phyloP scores from a whole-genome alignment of 495 filamentous ascomycete genomes.

The Penicillium flavigenum region DNA sequence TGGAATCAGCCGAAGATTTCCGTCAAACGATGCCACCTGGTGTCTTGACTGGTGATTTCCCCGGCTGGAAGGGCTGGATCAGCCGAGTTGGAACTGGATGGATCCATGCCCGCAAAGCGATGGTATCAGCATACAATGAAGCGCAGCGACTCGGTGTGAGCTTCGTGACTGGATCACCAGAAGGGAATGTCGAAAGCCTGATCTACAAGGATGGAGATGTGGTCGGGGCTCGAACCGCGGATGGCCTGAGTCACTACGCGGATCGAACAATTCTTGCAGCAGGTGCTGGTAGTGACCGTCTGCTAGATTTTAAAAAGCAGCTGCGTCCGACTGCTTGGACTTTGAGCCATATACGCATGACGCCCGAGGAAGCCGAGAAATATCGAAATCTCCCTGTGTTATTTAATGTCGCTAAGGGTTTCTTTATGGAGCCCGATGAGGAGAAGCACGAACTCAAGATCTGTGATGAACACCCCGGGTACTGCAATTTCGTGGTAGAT shows the following conservation, averaged over 20 bases:
- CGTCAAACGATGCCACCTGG: conserved; percentile 52
- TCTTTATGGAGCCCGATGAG: conserved; percentile 57
- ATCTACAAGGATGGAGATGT: conserved; percentile 36
- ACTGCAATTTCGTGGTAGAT: conserved; percentile 45
- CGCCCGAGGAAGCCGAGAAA: conserved; percentile 37
- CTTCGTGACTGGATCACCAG: conserved; percentile 40
- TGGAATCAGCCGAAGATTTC: conserved; percentile 46
- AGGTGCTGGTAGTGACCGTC: conserved; percentile 45
- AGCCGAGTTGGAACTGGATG: conserved; percentile 47
- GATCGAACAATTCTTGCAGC: conserved; percentile 46
- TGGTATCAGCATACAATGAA: conserved; percentile 45
- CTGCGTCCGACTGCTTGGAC: conserved; percentile 56
- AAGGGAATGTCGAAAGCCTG: conserved; percentile 41
- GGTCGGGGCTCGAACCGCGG: conserved; percentile 30
- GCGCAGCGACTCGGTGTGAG: conserved; percentile 44
- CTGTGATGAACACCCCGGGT: conserved; percentile 58
- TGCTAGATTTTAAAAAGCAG: conserved; percentile 54
- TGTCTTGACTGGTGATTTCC: conserved; percentile 50
- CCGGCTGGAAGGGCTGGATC: conserved; percentile 51
- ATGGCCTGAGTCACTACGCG: conserved; percentile 36
- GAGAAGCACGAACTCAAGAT: conserved; percentile 54
- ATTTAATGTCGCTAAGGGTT: conserved; percentile 52
- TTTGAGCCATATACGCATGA: conserved; percentile 51
- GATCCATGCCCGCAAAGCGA: conserved; percentile 50
- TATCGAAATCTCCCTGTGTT: conserved; percentile 51